phyloP scores from a whole-genome alignment of 306 rosid genomes.

The Malus sylvestris region DNA sequence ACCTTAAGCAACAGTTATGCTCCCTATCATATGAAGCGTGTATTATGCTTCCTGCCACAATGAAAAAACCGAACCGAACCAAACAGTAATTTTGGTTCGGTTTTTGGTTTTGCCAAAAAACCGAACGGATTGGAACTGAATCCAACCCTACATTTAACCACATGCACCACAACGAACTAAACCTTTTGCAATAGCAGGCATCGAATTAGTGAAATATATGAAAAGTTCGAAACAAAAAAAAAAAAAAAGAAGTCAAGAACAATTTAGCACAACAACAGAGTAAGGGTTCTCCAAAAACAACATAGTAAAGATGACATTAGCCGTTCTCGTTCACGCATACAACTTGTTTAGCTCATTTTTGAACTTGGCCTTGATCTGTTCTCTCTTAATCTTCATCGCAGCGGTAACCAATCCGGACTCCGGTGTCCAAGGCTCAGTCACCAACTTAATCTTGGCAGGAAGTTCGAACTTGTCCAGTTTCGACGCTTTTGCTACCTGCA shows the following conservation, averaged over 20 bases:
- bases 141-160: background rate
- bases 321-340: slow-evolving; percentile 41
- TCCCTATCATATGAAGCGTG: background rate
- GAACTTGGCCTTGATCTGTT: slow-evolving; percentile 69
- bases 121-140: too few species aligned
- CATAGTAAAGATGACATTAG: background rate
- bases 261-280: background rate
- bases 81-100: too few species aligned
- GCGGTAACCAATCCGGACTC: slow-evolving; percentile 93
- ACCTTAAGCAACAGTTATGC: background rate
- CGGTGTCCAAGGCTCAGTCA: slow-evolving; percentile 79
- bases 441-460: slow-evolving; percentile 68
- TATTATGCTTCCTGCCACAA: too few species aligned
- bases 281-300: too few species aligned
- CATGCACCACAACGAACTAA: background rate
- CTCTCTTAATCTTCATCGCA: slow-evolving; percentile 86
- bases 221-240: background rate
- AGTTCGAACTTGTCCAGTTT: slow-evolving; percentile 67
- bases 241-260: background rate
- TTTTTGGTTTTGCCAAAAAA: too few species aligned
- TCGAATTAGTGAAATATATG: background rate
- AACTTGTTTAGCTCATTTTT: slow-evolving; percentile 58
- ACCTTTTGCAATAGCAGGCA: background rate
- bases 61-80: too few species aligned
- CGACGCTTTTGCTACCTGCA: slow-evolving; percentile 62